Conservation (phyloP, 495 filamentous ascomycete genomes). For the Aspergillus carlsbadensis region DNA sequence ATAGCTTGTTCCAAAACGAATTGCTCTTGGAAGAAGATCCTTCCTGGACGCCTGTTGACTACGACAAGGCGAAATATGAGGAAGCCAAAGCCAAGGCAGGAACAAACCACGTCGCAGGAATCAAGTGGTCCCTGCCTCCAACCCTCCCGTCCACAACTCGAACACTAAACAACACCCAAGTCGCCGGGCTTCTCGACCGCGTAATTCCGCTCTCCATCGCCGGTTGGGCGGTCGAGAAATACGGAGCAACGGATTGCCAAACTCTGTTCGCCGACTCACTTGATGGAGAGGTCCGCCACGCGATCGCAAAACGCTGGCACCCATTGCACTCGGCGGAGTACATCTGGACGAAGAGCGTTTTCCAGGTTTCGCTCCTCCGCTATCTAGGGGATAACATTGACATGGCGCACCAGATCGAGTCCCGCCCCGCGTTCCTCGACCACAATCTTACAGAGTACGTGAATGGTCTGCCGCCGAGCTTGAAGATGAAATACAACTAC, state of each 20-base stretch:
- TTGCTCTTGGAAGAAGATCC: conserved; percentile 44
- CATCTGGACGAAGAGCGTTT: conserved; percentile 35
- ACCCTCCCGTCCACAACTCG: conserved; percentile 6
- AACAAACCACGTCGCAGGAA: neutral
- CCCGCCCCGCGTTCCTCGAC: conserved; percentile 50
- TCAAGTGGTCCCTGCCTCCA: neutral
- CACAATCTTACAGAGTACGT: conserved; percentile 50
- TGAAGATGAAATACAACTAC: conserved; percentile 43
- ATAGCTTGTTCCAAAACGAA: conserved; percentile 39
- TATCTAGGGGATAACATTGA: conserved; percentile 50
- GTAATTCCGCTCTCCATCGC: conserved; percentile 4
- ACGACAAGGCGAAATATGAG: conserved; percentile 9
- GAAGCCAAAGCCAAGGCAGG: neutral
- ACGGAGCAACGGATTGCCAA: conserved; percentile 8
- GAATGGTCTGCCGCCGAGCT: conserved; percentile 44
- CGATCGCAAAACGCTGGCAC: conserved; percentile 47
- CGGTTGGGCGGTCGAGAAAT: conserved; percentile 4
- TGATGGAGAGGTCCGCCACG: conserved; percentile 22
- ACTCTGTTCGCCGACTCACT: conserved; percentile 18
- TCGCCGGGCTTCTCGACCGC: neutral
- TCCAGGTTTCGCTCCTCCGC: conserved; percentile 45
- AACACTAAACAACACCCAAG: conserved; percentile 9
- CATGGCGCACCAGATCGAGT: conserved; percentile 51
- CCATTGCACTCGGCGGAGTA: conserved; percentile 49
- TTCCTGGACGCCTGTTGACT: conserved; percentile 24